Conservation (phyloP, 192 early-diverging fungal species). For the Coemansia sp. region DNA sequence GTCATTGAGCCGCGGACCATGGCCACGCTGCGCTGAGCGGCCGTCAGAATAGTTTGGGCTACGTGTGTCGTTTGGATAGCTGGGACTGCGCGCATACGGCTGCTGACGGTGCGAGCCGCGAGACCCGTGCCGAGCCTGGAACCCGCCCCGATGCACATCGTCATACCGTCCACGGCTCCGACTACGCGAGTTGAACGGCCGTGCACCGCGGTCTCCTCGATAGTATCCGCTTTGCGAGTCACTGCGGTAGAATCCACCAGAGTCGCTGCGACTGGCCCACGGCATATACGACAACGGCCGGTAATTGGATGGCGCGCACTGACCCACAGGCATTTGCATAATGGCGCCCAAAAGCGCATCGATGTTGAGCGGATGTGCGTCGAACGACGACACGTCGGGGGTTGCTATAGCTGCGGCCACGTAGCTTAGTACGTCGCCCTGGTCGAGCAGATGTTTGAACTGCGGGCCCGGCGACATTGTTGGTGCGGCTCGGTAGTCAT, state of each 20-base stretch:
- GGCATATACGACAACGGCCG: slow-evolving; percentile 47
- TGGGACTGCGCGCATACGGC: slow-evolving; percentile 35
- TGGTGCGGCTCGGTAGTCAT: not conserved
- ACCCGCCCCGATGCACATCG: slow-evolving; percentile 17
- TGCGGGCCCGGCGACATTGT: slow-evolving; percentile 5
- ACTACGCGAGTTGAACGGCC: slow-evolving; percentile 19
- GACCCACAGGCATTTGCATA: slow-evolving; percentile 8
- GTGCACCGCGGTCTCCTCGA: slow-evolving; percentile 5
- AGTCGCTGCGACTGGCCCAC: slow-evolving; percentile 14
- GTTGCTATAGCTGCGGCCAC: slow-evolving; percentile 33
- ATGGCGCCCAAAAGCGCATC: slow-evolving; percentile 29
- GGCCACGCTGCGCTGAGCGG: slow-evolving; percentile 5
- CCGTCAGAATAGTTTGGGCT: not conserved
- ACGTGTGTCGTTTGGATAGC: not conserved
- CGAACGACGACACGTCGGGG: slow-evolving; percentile 22
- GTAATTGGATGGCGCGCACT: slow-evolving; percentile 24
- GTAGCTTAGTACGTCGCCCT: slow-evolving; percentile 50
- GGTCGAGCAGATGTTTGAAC: slow-evolving; percentile 24
- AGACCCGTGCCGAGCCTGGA: slow-evolving; percentile 8
- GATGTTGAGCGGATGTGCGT: slow-evolving; percentile 17
- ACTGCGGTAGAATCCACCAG: not conserved
- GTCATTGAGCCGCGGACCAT: slow-evolving; percentile 6
- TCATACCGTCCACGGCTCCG: slow-evolving; percentile 26
- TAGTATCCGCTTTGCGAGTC: slow-evolving; percentile 2
- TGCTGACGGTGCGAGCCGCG: slow-evolving; percentile 31